phyloP scores from a whole-genome alignment of 805 yeast genomes.

The Hanseniaspora osmophila region DNA sequence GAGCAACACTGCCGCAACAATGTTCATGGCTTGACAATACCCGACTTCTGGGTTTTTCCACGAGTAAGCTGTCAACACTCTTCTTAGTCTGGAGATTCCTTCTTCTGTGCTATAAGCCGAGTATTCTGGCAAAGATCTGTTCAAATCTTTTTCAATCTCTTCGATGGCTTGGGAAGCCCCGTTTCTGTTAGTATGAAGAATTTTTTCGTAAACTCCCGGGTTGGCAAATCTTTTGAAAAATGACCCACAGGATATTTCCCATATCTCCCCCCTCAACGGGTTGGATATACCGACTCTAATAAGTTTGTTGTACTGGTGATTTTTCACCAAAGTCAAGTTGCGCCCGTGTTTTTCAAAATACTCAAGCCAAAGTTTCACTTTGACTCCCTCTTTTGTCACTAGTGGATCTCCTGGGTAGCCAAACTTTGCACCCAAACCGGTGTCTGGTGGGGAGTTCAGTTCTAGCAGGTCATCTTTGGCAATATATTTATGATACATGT shows the following conservation, averaged over 20 bases:
- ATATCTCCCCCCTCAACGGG: constrained; percentile 82
- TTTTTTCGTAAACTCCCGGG: constrained; percentile 39
- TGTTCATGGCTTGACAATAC: constrained; percentile 98
- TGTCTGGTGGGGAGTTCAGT: constrained; percentile 45
- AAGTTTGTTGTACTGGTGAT: constrained; percentile 66
- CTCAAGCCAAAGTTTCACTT: constrained; percentile 88
- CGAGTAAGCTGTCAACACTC: constrained; percentile 85
- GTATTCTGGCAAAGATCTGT: constrained; percentile 89
- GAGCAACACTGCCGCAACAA: constrained; percentile 65
- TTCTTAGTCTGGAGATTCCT: constrained; percentile 72
- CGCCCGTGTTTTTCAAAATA: constrained; percentile 75
- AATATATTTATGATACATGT: constrained; percentile 42
- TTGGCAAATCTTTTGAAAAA: constrained; percentile 57
- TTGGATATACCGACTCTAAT: constrained; percentile 91
- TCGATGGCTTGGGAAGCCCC: constrained; percentile 74
- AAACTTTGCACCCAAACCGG: constrained; percentile 76
- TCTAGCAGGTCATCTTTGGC: constrained; percentile 12
- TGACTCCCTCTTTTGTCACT: constrained; percentile 63
- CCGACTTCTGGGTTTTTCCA: constrained; percentile 97
- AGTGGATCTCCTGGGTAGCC: constrained; percentile 84
- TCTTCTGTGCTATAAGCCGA: constrained; percentile 80
- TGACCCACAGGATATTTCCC: constrained; percentile 89
- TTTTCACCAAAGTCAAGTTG: constrained; percentile 59
- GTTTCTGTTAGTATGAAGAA: constrained; percentile 48
- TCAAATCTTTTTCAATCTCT: constrained; percentile 91